Conservation (phyloP, 108 stramenopile genomes). For the Skeletonema grethae region DNA sequence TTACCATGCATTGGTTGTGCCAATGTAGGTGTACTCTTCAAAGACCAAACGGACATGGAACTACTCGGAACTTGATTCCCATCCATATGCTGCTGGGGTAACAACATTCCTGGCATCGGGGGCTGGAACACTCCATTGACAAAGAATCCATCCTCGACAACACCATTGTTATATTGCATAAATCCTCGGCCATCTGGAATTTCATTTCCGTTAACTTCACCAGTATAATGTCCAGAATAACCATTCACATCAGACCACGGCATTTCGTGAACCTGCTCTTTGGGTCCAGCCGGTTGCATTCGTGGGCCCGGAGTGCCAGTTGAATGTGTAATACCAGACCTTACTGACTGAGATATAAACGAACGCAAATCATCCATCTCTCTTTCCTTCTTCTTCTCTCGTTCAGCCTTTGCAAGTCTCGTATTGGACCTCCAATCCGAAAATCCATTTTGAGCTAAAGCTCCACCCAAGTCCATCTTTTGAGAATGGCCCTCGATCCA, state of each 20-base stretch:
- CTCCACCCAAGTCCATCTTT: conserved; percentile 9
- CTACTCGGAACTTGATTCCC: conserved; percentile 20
- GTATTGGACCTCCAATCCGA: conserved; percentile 20
- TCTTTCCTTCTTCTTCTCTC: conserved; percentile 21
- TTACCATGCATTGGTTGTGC: conserved; percentile 1
- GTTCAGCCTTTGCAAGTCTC: conserved; percentile 6
- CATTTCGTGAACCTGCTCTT: conserved; percentile 27
- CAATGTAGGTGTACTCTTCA: conserved; percentile 42
- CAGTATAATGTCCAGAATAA: conserved; percentile 41
- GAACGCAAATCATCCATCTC: conserved; percentile 16
- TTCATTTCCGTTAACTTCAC: conserved; percentile 25
- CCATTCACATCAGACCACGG: conserved; percentile 51
- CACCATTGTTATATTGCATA: conserved; percentile 45
- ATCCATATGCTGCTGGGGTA: not conserved
- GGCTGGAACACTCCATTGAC: conserved; percentile 49
- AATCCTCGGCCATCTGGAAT: conserved; percentile 40
- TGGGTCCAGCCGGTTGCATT: conserved; percentile 1
- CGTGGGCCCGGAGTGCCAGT: not conserved
- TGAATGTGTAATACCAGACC: not conserved
- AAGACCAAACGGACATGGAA: conserved; percentile 39
- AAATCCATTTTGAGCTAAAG: conserved; percentile 14
- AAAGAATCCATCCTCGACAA: conserved; percentile 40
- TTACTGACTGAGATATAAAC: conserved; percentile 2
- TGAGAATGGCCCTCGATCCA: conserved; percentile 44
- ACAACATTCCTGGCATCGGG: not conserved